Base-by-base conservation (phyloP, 1,284 basidiomycete genomes). In the Coniferiporia weirii region DNA sequence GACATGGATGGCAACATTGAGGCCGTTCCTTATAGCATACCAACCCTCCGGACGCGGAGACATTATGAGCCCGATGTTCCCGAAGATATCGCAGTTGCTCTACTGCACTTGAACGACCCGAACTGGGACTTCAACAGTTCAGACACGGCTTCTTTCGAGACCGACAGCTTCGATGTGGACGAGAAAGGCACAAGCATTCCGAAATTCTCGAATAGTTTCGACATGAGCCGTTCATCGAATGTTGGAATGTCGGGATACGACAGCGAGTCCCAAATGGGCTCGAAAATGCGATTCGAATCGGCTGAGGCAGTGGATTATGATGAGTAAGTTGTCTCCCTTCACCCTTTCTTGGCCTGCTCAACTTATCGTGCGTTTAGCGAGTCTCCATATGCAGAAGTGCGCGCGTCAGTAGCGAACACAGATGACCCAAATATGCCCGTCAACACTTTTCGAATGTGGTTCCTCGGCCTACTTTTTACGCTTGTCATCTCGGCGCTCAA, bases 351-450 rank as follows among this genome's bases (percentile, higher is more conserved):
- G 38, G 38, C 3, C 38, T 27, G 45, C 19, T 51, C 64, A 58
- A 58, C 65, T 68, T 20, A 69, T 63, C 49, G 66, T 19, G 13
- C 51, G 47, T 58, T 9, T 64, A 91, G 88, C 64, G 87, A 90
- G 68, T 95, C 92, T 2, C 91, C 92, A 7, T 95, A 94, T 68
- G 84, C 91, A 4, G 91, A 94, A 76, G 92, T 95, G 46, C 84
- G 92, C 56, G 91, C 92, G 19, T 84, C 89, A 3, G 88, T 93
- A n/a, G 77, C 88, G 27, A 89, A 84, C 64, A 76, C 83, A 27
- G 92, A 95, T 66, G 91, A 94, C 69, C 82, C 84, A 1, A 72
- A 77, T 10, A 89, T 93, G 75, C 88, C 87, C 2, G 84, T 85
- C 52, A 91, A 87, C 71, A 95, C 93, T 1, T 91, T 94, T 76